Base-by-base conservation (phyloP, 306 rosid genomes). In the Carpinus fangiana region DNA sequence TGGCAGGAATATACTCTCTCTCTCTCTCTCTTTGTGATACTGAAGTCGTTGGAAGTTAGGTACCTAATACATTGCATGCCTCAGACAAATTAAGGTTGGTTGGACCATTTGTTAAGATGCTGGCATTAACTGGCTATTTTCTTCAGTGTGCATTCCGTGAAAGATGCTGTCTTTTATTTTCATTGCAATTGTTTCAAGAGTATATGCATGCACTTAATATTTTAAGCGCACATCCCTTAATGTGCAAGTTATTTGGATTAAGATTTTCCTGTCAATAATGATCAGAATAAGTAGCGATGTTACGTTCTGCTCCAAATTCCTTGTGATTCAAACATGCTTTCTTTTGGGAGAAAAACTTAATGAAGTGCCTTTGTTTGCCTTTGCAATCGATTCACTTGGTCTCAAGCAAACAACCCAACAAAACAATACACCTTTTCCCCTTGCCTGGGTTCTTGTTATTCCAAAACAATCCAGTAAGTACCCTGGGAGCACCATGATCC, bases 391-490 rank as follows among this genome's bases (percentile, higher is more conserved):
- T 26, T 50, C 61, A 48, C 38, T 21, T 55, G 20, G 61, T 36
- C 62, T 76, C 74, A 13, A 14, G 23, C 31, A 13, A 56, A 80
- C 60, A 83, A 66, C 48, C 73, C 46, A 48, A 62, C 78, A 31
- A 65, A 14, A 50, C 54, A 43, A 18, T 8, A 54, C 34, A 38
- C 52, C 51, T 52, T 50, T 77, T 28, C 41, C 56, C 76, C 20
- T 73, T 69, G 73, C 7, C 67, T 67, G 21, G 62, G 79, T 72
- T 72, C 66, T 78, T 76, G 73, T 73, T 76, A 75, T 26, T 11
- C 34, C 65, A 23, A 59, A 59, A 23, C 14, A 59, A 23, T 59
- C 65, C 65, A 59, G 65, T 59, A 59, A 59, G 65, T 59, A 59
- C 26, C 8, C 4, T 8, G n/a, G 18, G 28, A 66, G 50, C 51